These are phyloP conservation scores for Pachysandra terminalis DNA, from an alignment of 164 flowering plant species.

Conservation along the genomic window DNA sequence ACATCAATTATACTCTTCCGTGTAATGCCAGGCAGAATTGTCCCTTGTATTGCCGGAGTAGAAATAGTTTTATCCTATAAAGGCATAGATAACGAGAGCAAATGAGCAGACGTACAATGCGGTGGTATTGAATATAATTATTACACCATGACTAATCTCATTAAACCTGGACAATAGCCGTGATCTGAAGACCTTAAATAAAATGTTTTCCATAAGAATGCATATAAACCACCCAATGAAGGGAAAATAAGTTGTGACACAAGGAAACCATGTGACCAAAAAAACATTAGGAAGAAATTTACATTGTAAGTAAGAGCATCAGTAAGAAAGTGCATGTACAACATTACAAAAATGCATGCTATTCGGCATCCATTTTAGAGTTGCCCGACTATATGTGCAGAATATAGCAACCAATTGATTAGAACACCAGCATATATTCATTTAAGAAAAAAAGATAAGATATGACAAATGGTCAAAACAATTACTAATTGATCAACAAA, in stretches of 20 bases:
- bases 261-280: background rate
- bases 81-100: conserved; percentile 5
- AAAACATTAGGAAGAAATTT: background rate
- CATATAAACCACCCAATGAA: background rate
- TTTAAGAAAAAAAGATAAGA: too few species aligned
- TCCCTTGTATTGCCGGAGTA: conserved; percentile 88
- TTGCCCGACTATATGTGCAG: background rate
- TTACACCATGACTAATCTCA: too few species aligned
- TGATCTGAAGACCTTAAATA: too few species aligned
- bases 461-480: too few species aligned
- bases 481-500: too few species aligned
- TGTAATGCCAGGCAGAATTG: conserved; percentile 94
- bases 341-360: background rate
- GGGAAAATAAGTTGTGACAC: background rate
- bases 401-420: background rate
- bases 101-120: background rate
- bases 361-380: too few species aligned
- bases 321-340: background rate
- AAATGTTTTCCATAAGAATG: background rate
- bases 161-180: too few species aligned
- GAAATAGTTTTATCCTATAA: conserved; percentile 57
- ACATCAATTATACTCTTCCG: conserved; percentile 95
- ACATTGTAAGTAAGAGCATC: background rate
- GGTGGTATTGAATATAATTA: background rate
- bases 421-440: too few species aligned